Evolutionary conservation across 768 basidiomycete species (phyloP), one percentile per base, ranked within the genome.

Genomic region (Guyanaporus albipodus): DNA sequence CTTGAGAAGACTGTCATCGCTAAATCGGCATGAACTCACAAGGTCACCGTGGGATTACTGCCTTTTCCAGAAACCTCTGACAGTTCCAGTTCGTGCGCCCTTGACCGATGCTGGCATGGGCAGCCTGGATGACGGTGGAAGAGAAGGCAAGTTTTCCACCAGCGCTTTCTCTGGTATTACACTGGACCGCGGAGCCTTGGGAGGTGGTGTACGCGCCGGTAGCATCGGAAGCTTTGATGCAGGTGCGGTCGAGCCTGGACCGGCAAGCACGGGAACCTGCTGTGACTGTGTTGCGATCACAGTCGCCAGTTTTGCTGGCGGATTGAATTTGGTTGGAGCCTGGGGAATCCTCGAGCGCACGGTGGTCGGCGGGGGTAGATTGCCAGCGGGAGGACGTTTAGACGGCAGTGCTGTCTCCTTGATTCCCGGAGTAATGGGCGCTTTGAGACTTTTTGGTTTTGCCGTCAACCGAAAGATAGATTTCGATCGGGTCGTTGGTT

Each of bases 41-140:
- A n/a, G 33, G 27, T 24, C 32, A 26, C 23, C 17, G 18, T 23
- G 22, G 24, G 33, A 37, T 46, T 33, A 66, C 22, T 55, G 54
- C 44, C 60, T 50, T 35, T 57, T 64, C 63, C 65, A 67, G 52
- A 65, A 64, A 19, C 63, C 63, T 33, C 38, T 67, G 47, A 64
- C 63, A 18, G 65, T 67, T 27, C 38, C 53, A 37, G 52, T 50
- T 10, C 62, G 62, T 6, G 46, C 14, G 12, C 34, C 38, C 35
- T 65, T 64, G 40, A 32, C 23, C 2, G 58, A 49, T 38, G 61
- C 43, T 38, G 64, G 64, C 39, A 67, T 57, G 12, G 60, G 63
- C 24, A 65, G 19, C 28, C 44, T 57, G 14, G 63, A 54, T 10
- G 54, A 39, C 7, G 32, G 17, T 10, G 42, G 5, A 29, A 35